A percentile compares a stretch with the other conserved stretches of the same genome.
Conservation (phyloP, 1,284 basidiomycete species). For the Trichosporon inkin region DNA sequence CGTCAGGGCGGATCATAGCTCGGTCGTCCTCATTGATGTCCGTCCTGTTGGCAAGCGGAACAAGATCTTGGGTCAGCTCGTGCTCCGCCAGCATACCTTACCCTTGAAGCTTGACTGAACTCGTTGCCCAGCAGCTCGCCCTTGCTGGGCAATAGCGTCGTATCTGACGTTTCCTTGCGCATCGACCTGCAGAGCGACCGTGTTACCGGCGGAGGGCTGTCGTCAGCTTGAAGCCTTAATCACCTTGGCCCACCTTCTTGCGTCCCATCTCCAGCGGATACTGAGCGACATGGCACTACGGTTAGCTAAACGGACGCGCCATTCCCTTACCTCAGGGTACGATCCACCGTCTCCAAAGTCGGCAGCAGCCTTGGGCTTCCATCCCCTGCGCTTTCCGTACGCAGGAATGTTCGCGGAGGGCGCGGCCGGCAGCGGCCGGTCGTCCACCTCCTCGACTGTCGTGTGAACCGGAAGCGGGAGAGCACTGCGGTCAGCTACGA, state of each 20-base stretch:
- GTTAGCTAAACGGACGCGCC: constrained; percentile 13
- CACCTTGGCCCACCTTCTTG: constrained; percentile 69
- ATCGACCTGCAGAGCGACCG: constrained; percentile 93
- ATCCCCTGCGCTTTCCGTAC: constrained; percentile 79
- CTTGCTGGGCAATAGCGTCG: constrained; percentile 93
- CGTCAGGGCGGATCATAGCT: constrained; percentile 83
- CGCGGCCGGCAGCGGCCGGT: constrained; percentile 26
- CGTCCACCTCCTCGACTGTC: constrained; percentile 33
- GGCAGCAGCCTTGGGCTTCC: constrained; percentile 75
- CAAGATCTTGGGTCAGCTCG: constrained; percentile 61
- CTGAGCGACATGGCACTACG: constrained; percentile 83
- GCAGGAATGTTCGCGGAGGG: constrained; percentile 32
- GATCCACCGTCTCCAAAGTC: constrained; percentile 93
- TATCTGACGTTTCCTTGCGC: constrained; percentile 93
- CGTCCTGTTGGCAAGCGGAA: constrained; percentile 83
- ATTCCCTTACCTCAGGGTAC: constrained; percentile 67
- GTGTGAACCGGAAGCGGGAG: constrained; percentile 43
- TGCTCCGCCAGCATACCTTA: constrained; percentile 22
- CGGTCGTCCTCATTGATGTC: constrained; percentile 74
- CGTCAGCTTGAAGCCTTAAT: constrained; percentile 1
- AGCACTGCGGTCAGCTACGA: constrained; percentile 26
- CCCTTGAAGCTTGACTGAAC: constrained; percentile 91
- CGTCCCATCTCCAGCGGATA: constrained; percentile 93
- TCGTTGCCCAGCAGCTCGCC: constrained; percentile 75
- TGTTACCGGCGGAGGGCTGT: constrained; percentile 84